Conservation (phyloP, 169 alveolate genomes). For the Plasmodium knowlesi region DNA sequence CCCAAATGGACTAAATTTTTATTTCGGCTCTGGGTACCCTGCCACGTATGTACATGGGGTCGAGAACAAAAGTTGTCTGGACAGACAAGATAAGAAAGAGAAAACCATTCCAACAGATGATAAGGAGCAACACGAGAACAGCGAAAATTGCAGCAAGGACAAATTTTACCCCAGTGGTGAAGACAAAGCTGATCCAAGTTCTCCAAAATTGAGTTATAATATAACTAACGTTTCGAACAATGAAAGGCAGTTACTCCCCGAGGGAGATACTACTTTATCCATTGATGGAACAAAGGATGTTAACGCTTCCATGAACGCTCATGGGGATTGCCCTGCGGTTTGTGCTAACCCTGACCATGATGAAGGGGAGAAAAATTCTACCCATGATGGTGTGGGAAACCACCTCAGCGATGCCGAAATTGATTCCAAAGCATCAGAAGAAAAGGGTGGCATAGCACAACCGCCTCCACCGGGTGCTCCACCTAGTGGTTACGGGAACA, state of each 20-base stretch:
- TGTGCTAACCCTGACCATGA: neutral
- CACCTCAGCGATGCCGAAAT: neutral
- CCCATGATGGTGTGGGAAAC: neutral
- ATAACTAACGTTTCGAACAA: neutral
- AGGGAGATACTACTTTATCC: neutral
- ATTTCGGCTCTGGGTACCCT: neutral
- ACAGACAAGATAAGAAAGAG: neutral
- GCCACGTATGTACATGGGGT: neutral
- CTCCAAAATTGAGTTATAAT: neutral
- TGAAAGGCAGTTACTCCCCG: neutral
- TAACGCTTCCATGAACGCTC: neutral
- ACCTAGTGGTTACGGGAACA: neutral
- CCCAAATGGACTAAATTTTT: neutral
- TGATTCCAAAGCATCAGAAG: neutral
- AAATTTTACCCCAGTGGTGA: neutral
- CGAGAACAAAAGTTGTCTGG: neutral
- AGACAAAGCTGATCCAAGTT: neutral
- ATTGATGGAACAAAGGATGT: neutral
- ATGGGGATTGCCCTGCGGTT: neutral
- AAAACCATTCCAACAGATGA: neutral
- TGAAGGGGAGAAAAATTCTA: neutral
- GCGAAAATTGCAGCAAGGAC: neutral
- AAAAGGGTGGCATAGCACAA: neutral
- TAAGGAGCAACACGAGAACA: neutral
- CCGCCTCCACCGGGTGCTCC: neutral